These are phyloP conservation scores for Candida koratica DNA, from an alignment of 805 yeast species.

Conservation along the genomic window DNA sequence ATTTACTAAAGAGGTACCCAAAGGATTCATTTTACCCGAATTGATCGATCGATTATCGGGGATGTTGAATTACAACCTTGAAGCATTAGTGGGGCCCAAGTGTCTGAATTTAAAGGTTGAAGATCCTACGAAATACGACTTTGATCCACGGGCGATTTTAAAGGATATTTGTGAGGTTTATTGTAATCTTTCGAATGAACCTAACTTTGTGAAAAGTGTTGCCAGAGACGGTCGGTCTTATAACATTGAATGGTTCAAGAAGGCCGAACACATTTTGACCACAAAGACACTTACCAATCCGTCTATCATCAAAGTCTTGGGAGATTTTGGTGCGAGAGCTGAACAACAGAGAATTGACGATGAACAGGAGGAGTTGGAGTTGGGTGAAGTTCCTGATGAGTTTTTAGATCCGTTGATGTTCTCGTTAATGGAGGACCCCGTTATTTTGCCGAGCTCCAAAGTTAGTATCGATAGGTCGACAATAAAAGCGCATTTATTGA, in stretches of 20 bases:
- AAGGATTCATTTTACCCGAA: constrained; percentile 81
- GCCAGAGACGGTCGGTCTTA: constrained; percentile 93
- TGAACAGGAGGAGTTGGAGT: constrained; percentile 79
- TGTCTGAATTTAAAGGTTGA: constrained; percentile 84
- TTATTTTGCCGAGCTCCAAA: constrained; percentile 82
- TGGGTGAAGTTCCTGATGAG: constrained; percentile 95
- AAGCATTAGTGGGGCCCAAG: constrained; percentile 92
- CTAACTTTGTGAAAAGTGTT: constrained; percentile 70
- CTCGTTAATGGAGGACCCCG: constrained; percentile 94
- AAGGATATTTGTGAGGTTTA: constrained; percentile 70
- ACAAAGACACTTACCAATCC: constrained; percentile 48
- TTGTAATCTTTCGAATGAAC: constrained; percentile 62
- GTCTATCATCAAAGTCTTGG: constrained; percentile 48
- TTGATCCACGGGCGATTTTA: constrained; percentile 73
- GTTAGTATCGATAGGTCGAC: constrained; percentile 86
- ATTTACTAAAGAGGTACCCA: constrained; percentile 83
- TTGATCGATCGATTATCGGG: constrained; percentile 92
- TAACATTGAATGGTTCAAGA: constrained; percentile 56
- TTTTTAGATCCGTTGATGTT: constrained; percentile 96
- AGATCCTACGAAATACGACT: constrained; percentile 76
- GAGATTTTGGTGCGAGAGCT: constrained; percentile 61
- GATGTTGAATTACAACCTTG: constrained; percentile 89
- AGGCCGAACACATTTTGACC: constrained; percentile 66
- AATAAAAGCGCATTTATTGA: constrained; percentile 85
- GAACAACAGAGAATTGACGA: constrained; percentile 55